Evolutionary conservation across 179 eudicot species (phyloP), one percentile per base, ranked within the genome.

Genomic region (Corrigiola litoralis): DNA sequence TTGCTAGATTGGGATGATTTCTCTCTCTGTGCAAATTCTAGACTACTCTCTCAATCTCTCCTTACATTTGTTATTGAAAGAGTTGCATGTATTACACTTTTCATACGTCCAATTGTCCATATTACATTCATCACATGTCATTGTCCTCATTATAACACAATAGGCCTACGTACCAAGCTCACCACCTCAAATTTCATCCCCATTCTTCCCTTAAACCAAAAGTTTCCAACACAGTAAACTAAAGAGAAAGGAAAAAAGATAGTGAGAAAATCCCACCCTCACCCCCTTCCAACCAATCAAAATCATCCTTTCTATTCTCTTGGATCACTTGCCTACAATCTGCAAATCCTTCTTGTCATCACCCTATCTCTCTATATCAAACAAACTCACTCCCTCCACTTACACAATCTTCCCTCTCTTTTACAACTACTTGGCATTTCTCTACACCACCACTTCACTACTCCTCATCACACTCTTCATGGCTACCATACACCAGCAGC

Each of bases 401-500:
- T 57, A 27, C 53, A 20, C 53, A 33, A 33, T n/a, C 12, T 13
- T 8, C 54, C 57, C 50, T 17, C 41, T 37, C 20, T 14, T 18
- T 24, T 25, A 47, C 68, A 65, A 34, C 34, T 25, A 14, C 59
- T 28, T 29, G 46, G 41, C 71, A 38, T 60, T 34, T 40, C 42
- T 41, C 46, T 13, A n/a, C 17, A 28, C 42, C 9, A 28, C 24
- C 45, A n/a, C 64, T 24, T 44, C 11, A 61, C 4, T 9, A 36
- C 65, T 27, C 36, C n/a, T 58, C 5, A 3, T 18, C 42, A 8
- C 52, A 28, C 52, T 36, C 57, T 40, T 42, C 57, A 88, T 88
- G 96, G 92, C 96, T 67, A 81, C 81, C 75, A 74, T 81, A 57
- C 59, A 84, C 63, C 77, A 79, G 69, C 86, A 73, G n/a, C 58